phyloP scores from a whole-genome alignment of 495 filamentous ascomycete genomes.

The Aspergillus sclerotioniger region DNA sequence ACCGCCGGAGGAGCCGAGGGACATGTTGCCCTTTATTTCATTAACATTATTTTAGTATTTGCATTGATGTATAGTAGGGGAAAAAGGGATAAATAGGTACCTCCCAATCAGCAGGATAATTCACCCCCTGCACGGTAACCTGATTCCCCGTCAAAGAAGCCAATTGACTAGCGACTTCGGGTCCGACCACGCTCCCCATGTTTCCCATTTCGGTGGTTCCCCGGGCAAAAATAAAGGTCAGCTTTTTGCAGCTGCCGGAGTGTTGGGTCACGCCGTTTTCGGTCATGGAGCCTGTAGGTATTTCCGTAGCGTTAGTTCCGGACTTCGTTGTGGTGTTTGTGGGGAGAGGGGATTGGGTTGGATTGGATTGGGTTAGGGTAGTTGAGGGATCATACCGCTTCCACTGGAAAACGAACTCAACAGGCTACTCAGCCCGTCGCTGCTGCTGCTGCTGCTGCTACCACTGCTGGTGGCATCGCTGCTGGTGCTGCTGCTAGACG shows the following conservation, averaged over 20 bases:
- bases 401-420: background rate
- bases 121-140: conserved; percentile 56
- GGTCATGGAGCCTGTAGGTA: conserved; percentile 31
- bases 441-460: conserved; percentile 8
- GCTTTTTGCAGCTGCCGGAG: conserved; percentile 33
- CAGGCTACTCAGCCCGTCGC: background rate
- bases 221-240: conserved; percentile 60
- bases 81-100: conserved; percentile 21
- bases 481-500: conserved; percentile 1
- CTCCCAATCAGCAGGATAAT: conserved; percentile 45
- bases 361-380: no score
- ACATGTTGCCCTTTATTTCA: conserved; percentile 38
- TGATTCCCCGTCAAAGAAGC: conserved; percentile 32
- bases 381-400: background rate
- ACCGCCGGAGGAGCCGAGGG: conserved; percentile 43
- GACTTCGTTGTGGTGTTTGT: background rate
- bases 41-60: no score
- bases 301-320: background rate
- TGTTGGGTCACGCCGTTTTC: conserved; percentile 44
- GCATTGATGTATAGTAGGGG: no score
- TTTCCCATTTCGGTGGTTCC: conserved; percentile 56
- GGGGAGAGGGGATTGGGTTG: background rate
- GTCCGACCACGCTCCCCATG: conserved; percentile 57
- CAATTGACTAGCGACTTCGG: conserved; percentile 51
- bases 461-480: conserved; percentile 8